phyloP scores from a whole-genome alignment of 2,329 filamentous ascomycete species.

The Ascochyta lentis region DNA sequence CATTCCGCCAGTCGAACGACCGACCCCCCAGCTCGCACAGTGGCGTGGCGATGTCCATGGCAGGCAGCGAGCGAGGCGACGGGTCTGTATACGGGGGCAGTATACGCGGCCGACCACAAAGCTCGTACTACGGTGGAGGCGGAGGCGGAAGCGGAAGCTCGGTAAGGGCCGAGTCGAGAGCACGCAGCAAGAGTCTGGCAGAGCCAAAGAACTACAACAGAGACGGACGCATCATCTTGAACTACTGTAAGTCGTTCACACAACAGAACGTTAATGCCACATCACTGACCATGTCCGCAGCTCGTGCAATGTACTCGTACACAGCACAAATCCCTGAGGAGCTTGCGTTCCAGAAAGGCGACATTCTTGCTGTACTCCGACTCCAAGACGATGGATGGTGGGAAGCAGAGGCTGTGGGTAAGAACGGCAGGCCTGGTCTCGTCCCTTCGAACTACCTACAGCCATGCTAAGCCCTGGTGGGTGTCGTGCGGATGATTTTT shows the following conservation, averaged over 20 bases:
- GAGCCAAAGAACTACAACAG: constrained; percentile 83
- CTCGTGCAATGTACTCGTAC: constrained; percentile 93
- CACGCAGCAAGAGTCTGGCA: constrained; percentile 85
- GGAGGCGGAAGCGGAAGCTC: constrained; percentile 33
- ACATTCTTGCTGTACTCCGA: constrained; percentile 84
- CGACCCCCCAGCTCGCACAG: constrained; percentile 56
- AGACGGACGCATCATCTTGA: constrained; percentile 85
- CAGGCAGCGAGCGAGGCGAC: constrained; percentile 45
- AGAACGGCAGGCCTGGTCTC: constrained; percentile 61
- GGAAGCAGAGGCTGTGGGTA: constrained; percentile 90
- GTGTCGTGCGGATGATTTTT: not conserved
- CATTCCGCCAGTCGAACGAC: constrained; percentile 56
- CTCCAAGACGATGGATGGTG: constrained; percentile 99
- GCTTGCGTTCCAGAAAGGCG: constrained; percentile 88
- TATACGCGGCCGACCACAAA: constrained; percentile 48
- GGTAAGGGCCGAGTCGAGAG: constrained; percentile 51
- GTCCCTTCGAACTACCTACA: constrained; percentile 74
- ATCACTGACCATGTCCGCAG: constrained; percentile 56
- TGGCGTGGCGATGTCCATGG: constrained; percentile 56
- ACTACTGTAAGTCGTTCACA: constrained; percentile 78
- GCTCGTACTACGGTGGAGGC: constrained; percentile 50
- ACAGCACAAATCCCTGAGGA: constrained; percentile 95
- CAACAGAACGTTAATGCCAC: no score
- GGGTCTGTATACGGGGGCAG: constrained; percentile 38
- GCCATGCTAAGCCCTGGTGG: constrained; percentile 52